These are phyloP conservation scores for Microsporum canis DNA, from an alignment of 2,329 filamentous ascomycete species.

Conservation along the genomic window DNA sequence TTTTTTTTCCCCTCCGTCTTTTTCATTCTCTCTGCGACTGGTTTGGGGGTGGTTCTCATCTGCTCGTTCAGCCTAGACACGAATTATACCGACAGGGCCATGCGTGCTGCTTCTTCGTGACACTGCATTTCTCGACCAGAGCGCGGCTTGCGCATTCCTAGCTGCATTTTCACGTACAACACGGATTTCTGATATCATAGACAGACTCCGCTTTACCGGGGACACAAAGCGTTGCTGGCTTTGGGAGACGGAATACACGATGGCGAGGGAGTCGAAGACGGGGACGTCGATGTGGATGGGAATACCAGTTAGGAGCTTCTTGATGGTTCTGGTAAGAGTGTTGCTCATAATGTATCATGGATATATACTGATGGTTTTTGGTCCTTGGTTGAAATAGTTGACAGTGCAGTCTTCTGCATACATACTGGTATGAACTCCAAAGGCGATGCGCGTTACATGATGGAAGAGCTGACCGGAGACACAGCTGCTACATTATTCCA, in stretches of 20 bases:
- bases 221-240: not conserved
- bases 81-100: not conserved
- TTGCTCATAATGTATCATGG: not conserved
- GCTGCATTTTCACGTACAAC: not conserved
- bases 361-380: not conserved
- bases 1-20: not conserved
- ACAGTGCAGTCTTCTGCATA: conserved; percentile 35
- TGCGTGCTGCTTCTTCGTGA: not conserved
- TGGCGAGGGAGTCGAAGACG: conserved; percentile 23
- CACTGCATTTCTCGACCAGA: not conserved
- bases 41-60: not conserved
- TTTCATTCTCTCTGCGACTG: not conserved
- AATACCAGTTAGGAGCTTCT: conserved; percentile 23
- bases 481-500: conserved; percentile 86
- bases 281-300: conserved; percentile 24
- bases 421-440: conserved; percentile 30
- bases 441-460: not conserved
- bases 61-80: not conserved
- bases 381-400: conserved; percentile 22
- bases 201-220: not conserved
- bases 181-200: not conserved
- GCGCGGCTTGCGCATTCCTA: not conserved
- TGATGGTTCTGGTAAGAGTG: conserved; percentile 32
- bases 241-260: not conserved
- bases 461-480: conserved; percentile 1